Evolutionary conservation across 163 green algal genomes (phyloP).

Genomic region (Coccomyxa subellipsoidea): DNA sequence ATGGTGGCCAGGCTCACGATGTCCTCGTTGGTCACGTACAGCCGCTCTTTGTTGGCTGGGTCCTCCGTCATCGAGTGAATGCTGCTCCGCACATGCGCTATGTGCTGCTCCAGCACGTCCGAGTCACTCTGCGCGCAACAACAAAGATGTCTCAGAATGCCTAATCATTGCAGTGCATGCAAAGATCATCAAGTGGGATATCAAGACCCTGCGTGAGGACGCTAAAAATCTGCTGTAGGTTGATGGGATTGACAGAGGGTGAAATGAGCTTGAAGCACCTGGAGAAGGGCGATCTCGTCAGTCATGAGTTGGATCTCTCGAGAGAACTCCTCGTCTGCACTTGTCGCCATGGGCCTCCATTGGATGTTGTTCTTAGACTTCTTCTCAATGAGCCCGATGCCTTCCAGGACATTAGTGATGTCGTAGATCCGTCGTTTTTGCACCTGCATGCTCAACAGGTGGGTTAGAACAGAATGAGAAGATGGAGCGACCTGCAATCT

Average conservation of each 20-base stretch:
- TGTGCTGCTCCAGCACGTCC: slow-evolving; percentile 49
- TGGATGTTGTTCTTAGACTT: slow-evolving; percentile 91
- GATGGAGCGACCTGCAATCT: too few species aligned
- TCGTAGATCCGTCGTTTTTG: slow-evolving; percentile 98
- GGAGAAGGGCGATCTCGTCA: slow-evolving; percentile 17
- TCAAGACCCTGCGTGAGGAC: neutral
- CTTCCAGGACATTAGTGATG: slow-evolving; percentile 98
- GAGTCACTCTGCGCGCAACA: slow-evolving; percentile 42
- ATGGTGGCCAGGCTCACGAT: slow-evolving; percentile 64
- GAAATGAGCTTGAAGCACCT: neutral
- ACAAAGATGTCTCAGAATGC: neutral
- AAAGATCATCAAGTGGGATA: neutral
- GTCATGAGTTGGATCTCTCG: slow-evolving; percentile 35
- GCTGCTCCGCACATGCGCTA: slow-evolving; percentile 36
- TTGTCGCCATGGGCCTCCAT: slow-evolving; percentile 49
- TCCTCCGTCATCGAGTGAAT: slow-evolving; percentile 57
- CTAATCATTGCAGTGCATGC: neutral
- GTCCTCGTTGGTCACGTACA: slow-evolving; percentile 80
- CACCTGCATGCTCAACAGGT: slow-evolving; percentile 71
- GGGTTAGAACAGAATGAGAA: too few species aligned
- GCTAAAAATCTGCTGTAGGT: neutral
- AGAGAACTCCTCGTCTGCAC: slow-evolving; percentile 42
- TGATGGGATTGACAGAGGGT: neutral
- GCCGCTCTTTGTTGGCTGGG: slow-evolving; percentile 51
- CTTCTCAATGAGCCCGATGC: slow-evolving; percentile 97